These are phyloP conservation scores for Achaetomiella virescens DNA, from an alignment of 495 filamentous ascomycete species.

Conservation along the genomic window DNA sequence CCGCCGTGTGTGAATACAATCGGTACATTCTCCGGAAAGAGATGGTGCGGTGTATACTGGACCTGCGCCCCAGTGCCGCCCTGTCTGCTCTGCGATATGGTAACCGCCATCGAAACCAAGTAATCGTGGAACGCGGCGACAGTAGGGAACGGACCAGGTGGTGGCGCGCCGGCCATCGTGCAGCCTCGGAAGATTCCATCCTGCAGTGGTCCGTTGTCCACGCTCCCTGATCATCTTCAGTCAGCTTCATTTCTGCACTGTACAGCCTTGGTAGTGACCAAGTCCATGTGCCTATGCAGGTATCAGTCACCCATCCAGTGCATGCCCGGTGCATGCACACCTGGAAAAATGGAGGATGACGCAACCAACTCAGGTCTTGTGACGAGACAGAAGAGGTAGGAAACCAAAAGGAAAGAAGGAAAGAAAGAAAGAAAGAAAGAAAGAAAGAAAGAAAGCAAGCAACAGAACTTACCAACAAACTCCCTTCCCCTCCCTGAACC, in stretches of 20 bases:
- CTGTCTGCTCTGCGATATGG: conserved; percentile 9
- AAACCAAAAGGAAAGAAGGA: not conserved
- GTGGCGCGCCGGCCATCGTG: conserved; percentile 1
- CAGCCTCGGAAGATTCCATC: conserved; percentile 13
- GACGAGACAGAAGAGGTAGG: no score
- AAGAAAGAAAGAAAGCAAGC: not conserved
- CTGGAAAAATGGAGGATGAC: no score
- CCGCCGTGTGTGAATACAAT: conserved; percentile 45
- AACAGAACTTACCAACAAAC: conserved; percentile 9
- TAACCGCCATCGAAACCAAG: conserved; percentile 16
- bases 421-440: not conserved
- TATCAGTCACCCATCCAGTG: no score
- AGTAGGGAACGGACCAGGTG: conserved; percentile 14
- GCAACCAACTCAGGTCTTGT: not conserved
- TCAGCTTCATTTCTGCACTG: no score
- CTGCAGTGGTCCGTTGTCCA: conserved; percentile 20
- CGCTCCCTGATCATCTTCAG: conserved; percentile 17
- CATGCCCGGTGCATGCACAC: no score
- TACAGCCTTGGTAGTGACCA: no score
- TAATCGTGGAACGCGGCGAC: conserved; percentile 18
- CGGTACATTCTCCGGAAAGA: conserved; percentile 24
- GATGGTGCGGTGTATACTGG: conserved; percentile 12
- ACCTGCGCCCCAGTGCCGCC: not conserved
- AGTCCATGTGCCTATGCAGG: no score
- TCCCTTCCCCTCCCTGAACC: conserved; percentile 4